A percentile compares a stretch with the other conserved stretches of the same genome.
Evolutionary conservation across 371 early-diverging fungal genomes (phyloP).

Genomic region (Apophysomyces variabilis): DNA sequence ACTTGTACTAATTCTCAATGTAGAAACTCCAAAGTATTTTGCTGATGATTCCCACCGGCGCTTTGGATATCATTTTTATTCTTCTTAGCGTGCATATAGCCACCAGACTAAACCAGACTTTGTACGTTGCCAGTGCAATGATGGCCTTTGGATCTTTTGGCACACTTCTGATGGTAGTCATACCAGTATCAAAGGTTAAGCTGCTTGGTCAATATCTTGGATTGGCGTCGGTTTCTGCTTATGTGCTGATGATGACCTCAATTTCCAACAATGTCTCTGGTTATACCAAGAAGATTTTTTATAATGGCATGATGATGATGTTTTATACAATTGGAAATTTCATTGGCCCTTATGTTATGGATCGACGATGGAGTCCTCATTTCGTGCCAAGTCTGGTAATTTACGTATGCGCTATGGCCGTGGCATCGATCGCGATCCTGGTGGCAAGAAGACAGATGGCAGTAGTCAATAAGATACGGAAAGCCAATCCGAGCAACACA

Average conservation of each 20-base stretch:
- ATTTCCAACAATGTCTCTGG: constrained; percentile 30
- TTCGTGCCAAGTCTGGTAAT: constrained; percentile 41
- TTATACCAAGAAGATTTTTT: constrained; percentile 35
- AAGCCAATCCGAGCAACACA: constrained; percentile 14
- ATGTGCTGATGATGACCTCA: constrained; percentile 33
- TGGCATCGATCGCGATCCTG: constrained; percentile 16
- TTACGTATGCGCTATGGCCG: constrained; percentile 16
- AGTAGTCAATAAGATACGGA: constrained; percentile 20
- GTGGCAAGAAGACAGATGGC: constrained; percentile 31
- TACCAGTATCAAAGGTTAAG: constrained; percentile 32
- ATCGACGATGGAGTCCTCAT: constrained; percentile 22
- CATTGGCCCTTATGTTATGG: constrained; percentile 28
- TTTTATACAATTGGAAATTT: constrained; percentile 34
- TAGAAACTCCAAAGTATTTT: constrained; percentile 39
- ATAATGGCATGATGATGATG: constrained; percentile 35
- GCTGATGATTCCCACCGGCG: constrained; percentile 37
- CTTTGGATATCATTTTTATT: constrained; percentile 35
- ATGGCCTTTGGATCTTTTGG: constrained; percentile 41
- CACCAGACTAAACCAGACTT: constrained; percentile 24
- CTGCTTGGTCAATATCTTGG: constrained; percentile 36
- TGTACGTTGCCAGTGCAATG: constrained; percentile 30
- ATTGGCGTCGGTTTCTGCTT: constrained; percentile 34
- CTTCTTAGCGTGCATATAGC: constrained; percentile 22
- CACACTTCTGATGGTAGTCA: constrained; percentile 32
- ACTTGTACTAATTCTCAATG: neutral